phyloP scores from a whole-genome alignment of 2,329 filamentous ascomycete genomes.

The Aspergillus jensenii region DNA sequence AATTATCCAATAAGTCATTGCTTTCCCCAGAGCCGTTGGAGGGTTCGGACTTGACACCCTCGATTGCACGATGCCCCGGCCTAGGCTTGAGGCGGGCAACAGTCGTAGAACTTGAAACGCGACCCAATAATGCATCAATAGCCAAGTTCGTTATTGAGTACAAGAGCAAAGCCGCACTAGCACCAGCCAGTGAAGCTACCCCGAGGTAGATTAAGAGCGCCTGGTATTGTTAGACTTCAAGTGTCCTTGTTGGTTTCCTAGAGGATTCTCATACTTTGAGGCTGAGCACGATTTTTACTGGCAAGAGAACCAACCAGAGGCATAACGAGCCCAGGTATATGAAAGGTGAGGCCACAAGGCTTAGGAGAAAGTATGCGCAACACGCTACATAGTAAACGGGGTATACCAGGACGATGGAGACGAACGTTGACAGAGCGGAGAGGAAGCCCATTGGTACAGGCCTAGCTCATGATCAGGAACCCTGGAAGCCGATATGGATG shows the following conservation, averaged over 20 bases:
- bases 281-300: conserved; percentile 51
- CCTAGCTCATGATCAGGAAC: neutral
- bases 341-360: conserved; percentile 48
- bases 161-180: conserved; percentile 60
- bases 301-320: conserved; percentile 45
- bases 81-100: neutral
- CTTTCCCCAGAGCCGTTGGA: neutral
- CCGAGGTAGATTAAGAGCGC: conserved; percentile 58
- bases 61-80: neutral
- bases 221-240: conserved; percentile 25
- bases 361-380: conserved; percentile 28
- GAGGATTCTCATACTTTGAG: conserved; percentile 52
- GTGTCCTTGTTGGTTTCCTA: neutral
- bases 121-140: conserved; percentile 46
- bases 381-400: conserved; percentile 18
- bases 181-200: conserved; percentile 67
- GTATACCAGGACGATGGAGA: conserved; percentile 12
- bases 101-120: conserved; percentile 43
- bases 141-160: conserved; percentile 58
- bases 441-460: conserved; percentile 13
- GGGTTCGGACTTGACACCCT: neutral
- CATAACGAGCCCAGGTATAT: conserved; percentile 48
- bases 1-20: neutral
- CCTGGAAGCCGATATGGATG: neutral
- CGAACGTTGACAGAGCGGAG: conserved; percentile 7